Percentiles rank a stretch among this genome's conserved stretches.
Evolutionary conservation across 2,329 filamentous ascomycete genomes (phyloP).

Genomic region (Purpureocillium lavendulum): DNA sequence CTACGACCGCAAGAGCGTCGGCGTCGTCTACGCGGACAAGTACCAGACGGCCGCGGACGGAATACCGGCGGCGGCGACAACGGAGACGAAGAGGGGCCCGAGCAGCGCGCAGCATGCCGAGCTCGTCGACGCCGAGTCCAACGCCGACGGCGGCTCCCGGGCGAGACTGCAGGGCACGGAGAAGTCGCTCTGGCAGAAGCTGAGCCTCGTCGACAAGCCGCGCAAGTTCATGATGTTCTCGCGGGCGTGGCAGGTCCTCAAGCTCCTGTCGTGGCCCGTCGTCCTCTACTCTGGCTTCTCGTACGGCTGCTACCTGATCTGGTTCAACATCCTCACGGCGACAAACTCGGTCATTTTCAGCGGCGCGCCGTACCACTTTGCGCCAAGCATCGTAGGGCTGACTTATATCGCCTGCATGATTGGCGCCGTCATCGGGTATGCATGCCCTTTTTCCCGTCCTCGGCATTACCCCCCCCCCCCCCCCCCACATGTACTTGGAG

Average conservation of each 20-base stretch:
- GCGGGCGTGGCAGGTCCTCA: constrained; percentile 26
- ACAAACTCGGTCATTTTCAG: constrained; percentile 31
- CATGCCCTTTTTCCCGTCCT: too few relatives aligned
- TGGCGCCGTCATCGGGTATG: constrained; percentile 21
- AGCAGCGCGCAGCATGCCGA: too few relatives aligned
- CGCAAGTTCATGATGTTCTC: constrained; percentile 31
- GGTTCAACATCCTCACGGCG: constrained; percentile 35
- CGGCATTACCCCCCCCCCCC: too few relatives aligned
- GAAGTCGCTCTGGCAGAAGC: constrained; percentile 33
- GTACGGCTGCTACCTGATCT: constrained; percentile 32
- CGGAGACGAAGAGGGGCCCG: too few relatives aligned
- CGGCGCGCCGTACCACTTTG: constrained; percentile 27
- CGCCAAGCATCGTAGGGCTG: constrained; percentile 27
- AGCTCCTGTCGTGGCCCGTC: constrained; percentile 30
- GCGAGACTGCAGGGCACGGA: constrained; percentile 1
- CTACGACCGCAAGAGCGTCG: constrained; percentile 30
- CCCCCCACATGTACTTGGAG: too few relatives aligned
- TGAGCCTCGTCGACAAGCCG: constrained; percentile 21
- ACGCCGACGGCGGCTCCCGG: neutral
- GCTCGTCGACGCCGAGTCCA: too few relatives aligned
- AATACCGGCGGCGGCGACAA: neutral
- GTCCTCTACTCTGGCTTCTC: constrained; percentile 33
- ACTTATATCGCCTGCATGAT: constrained; percentile 27
- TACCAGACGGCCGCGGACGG: neutral
- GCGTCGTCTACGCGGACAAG: constrained; percentile 2